Conservation (phyloP, 176 grass and related monocot species). For the Oryza coarctata region DNA sequence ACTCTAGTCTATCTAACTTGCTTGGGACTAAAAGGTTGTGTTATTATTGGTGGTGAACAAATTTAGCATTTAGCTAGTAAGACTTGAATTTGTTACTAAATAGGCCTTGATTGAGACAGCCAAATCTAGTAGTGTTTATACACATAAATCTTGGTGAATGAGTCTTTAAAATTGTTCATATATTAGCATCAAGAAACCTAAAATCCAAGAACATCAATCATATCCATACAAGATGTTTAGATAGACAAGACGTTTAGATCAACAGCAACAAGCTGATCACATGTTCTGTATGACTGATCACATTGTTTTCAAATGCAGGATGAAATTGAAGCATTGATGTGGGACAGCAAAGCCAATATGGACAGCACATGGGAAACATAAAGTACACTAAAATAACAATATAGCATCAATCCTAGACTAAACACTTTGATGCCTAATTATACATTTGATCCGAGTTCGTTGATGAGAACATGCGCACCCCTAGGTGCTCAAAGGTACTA, state of each 20-base stretch:
- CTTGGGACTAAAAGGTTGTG: no score
- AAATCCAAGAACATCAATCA: not conserved
- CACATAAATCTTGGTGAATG: not conserved
- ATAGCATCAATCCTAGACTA: not conserved
- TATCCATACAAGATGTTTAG: not conserved
- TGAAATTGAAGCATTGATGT: not conserved
- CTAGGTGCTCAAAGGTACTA: not conserved
- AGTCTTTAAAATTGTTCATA: not conserved
- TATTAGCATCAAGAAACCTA: not conserved
- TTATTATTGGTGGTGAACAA: no score
- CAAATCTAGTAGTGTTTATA: not conserved
- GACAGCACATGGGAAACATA: no score
- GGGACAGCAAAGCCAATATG: not conserved
- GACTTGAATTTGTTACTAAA: not conserved
- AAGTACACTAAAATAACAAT: not conserved
- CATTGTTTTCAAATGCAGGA: not conserved
- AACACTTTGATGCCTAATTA: not conserved
- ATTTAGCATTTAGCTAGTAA: not conserved
- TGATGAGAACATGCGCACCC: not conserved
- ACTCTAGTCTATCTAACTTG: no score
- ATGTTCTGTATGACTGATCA: not conserved
- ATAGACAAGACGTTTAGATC: not conserved
- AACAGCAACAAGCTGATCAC: no score
- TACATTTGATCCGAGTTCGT: not conserved
- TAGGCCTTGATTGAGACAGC: not conserved